Percentiles rank a stretch among this genome's conserved stretches.
Evolutionary conservation across 345 rosid species (phyloP).

Genomic region (Sisymbrium altissimum): DNA sequence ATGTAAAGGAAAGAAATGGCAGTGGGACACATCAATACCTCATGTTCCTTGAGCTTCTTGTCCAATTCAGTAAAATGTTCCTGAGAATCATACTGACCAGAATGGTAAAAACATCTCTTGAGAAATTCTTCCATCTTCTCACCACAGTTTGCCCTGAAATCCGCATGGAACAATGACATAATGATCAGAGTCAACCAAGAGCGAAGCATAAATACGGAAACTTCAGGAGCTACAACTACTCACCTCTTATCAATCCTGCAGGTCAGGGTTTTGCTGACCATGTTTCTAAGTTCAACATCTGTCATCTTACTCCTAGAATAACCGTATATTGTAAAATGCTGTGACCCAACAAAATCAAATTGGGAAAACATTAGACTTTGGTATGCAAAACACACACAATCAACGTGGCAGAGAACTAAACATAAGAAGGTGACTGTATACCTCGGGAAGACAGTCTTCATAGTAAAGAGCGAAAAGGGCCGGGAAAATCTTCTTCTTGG

Average conservation of each 20-base stretch:
- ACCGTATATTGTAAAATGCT: constrained; percentile 91
- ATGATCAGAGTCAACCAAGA: not conserved
- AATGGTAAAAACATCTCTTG: constrained; percentile 88
- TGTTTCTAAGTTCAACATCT: constrained; percentile 80
- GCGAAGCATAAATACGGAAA: not conserved
- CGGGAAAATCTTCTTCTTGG: constrained; percentile 98
- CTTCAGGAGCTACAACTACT: not conserved
- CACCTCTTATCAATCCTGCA: constrained; percentile 98
- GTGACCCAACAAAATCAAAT: constrained; percentile 28
- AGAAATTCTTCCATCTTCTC: constrained; percentile 97
- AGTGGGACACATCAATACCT: constrained; percentile 49
- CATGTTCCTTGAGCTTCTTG: constrained; percentile 77
- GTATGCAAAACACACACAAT: not conserved
- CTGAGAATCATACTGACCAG: constrained; percentile 92
- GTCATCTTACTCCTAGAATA: constrained; percentile 99
- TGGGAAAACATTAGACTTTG: not conserved
- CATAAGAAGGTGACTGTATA: constrained; percentile 30
- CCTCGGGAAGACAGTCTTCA: constrained; percentile 93
- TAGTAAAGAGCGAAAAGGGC: constrained; percentile 97
- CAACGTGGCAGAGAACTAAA: not conserved
- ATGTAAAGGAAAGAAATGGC: not conserved
- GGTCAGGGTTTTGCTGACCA: constrained; percentile 96
- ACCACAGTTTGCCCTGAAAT: constrained; percentile 78
- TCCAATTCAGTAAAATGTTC: constrained; percentile 74
- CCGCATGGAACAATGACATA: constrained; percentile 24